Evolutionary conservation across 202 grass and related monocot species (phyloP).

Genomic region (Setaria italica): DNA sequence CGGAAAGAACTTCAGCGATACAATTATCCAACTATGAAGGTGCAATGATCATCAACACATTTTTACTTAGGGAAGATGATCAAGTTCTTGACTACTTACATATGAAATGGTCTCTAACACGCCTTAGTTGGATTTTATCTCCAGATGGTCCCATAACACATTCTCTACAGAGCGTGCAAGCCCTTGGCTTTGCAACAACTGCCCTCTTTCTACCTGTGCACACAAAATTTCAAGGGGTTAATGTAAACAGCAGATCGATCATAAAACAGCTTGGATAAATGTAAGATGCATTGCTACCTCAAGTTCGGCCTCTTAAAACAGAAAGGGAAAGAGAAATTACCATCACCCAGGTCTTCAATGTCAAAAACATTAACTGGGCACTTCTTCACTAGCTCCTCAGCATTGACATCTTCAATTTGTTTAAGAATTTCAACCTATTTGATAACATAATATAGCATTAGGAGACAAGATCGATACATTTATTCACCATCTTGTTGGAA

Average conservation of each 20-base stretch:
- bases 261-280: background rate
- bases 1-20: background rate
- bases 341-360: slow-evolving; percentile 85
- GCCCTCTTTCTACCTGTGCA: slow-evolving; percentile 63
- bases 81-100: slow-evolving; percentile 58
- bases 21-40: background rate
- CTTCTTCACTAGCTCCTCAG: slow-evolving; percentile 67
- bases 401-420: slow-evolving; percentile 64
- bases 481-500: slow-evolving; percentile 6
- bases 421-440: slow-evolving; percentile 70
- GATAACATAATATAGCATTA: slow-evolving; percentile 14
- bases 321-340: slow-evolving; percentile 53
- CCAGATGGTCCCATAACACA: slow-evolving; percentile 56
- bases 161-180: slow-evolving; percentile 90
- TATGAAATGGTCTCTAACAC: slow-evolving; percentile 91
- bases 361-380: slow-evolving; percentile 90
- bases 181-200: slow-evolving; percentile 64
- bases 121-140: slow-evolving; percentile 63
- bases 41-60: background rate
- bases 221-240: background rate
- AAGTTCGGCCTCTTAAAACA: slow-evolving; percentile 26
- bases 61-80: background rate
- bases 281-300: background rate
- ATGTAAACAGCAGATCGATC: background rate
- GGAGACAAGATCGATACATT: slow-evolving; percentile 2